These are phyloP conservation scores for Psilocybe sp. DNA, from an alignment of 768 basidiomycete species.

Conservation along the genomic window DNA sequence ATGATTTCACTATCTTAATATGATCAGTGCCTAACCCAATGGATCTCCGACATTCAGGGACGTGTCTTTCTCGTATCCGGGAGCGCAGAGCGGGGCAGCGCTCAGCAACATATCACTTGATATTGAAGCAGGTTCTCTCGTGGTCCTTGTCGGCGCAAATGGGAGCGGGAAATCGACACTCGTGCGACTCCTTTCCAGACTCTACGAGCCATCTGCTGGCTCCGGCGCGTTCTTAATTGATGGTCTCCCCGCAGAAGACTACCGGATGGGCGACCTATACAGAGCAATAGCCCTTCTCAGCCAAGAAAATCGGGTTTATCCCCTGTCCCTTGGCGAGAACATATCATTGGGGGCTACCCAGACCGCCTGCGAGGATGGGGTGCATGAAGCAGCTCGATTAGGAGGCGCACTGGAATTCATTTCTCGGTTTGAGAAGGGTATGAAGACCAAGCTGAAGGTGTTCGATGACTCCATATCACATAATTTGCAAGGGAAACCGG, in stretches of 20 bases:
- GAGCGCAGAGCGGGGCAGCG: slow-evolving; percentile 31
- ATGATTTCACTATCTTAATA: slow-evolving; percentile 2
- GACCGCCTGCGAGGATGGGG: slow-evolving; percentile 11
- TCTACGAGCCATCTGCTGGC: slow-evolving; percentile 36
- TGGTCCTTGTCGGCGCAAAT: slow-evolving; percentile 56
- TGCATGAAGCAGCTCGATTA: slow-evolving; percentile 29
- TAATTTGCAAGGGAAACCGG: slow-evolving; percentile 33
- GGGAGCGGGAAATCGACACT: slow-evolving; percentile 55
- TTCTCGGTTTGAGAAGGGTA: slow-evolving; percentile 34
- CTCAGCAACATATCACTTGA: slow-evolving; percentile 40
- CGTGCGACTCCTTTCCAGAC: slow-evolving; percentile 44
- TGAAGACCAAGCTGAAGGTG: slow-evolving; percentile 38
- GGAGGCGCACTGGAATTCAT: slow-evolving; percentile 44
- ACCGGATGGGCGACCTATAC: slow-evolving; percentile 36
- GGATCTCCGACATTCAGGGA: slow-evolving; percentile 29
- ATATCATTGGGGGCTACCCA: slow-evolving; percentile 26
- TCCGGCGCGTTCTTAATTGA: slow-evolving; percentile 43
- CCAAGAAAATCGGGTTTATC: slow-evolving; percentile 47
- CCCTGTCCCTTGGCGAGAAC: slow-evolving; percentile 40
- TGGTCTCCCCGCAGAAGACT: slow-evolving; percentile 30
- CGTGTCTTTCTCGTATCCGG: slow-evolving; percentile 51
- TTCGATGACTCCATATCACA: slow-evolving; percentile 17
- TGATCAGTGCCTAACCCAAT: not conserved
- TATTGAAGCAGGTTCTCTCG: slow-evolving; percentile 44
- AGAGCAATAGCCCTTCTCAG: slow-evolving; percentile 43